Conservation (phyloP, 2,329 filamentous ascomycete genomes). For the Diaporthe nobilis region DNA sequence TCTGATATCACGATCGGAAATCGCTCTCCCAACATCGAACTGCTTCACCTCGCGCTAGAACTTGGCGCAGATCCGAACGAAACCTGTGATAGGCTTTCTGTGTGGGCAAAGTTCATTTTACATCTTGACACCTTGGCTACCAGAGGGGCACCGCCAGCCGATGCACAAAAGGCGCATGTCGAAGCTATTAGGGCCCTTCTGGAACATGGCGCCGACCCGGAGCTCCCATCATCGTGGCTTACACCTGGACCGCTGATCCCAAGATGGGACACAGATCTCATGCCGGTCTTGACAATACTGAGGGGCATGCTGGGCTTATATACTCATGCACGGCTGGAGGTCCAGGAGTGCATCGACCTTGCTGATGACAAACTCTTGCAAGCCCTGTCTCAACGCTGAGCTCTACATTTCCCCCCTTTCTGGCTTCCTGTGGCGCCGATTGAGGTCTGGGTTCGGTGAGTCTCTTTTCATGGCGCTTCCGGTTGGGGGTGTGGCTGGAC, state of each 20-base stretch:
- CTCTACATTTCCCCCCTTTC: background rate
- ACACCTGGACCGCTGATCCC: background rate
- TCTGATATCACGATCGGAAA: background rate
- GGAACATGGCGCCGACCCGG: background rate
- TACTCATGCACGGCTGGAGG: background rate
- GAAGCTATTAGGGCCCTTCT: background rate
- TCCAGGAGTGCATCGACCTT: background rate
- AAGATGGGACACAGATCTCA: background rate
- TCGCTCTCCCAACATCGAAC: background rate
- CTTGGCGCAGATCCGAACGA: background rate
- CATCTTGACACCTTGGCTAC: background rate
- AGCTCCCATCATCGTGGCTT: background rate
- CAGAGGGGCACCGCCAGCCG: background rate
- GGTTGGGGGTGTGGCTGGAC: background rate
- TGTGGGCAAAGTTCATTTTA: background rate
- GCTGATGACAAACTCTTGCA: background rate
- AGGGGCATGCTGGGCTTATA: background rate
- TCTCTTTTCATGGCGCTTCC: background rate
- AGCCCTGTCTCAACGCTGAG: background rate
- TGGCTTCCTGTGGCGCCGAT: background rate
- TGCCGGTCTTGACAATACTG: background rate
- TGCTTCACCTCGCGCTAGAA: background rate
- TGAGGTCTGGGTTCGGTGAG: background rate
- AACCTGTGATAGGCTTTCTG: fast-evolving
- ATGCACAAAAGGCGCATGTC: background rate